Evolutionary conservation across 2,329 filamentous ascomycete species (phyloP).

Genomic region (Colletotrichum tropicicola): DNA sequence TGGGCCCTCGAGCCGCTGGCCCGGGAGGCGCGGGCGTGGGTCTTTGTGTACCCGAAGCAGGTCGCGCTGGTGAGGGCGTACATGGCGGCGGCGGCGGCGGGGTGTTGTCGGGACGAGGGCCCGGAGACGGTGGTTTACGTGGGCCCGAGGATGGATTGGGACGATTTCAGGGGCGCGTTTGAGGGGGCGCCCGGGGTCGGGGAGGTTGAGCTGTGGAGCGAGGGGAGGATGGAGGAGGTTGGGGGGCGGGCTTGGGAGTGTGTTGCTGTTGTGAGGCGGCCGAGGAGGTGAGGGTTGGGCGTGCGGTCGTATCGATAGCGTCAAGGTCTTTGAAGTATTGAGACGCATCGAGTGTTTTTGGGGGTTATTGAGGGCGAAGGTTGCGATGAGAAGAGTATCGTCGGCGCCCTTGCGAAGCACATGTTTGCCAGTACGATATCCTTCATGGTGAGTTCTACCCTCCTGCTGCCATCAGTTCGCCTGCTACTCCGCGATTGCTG

Average conservation of each 20-base stretch:
- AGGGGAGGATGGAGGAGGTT: conserved; percentile 14
- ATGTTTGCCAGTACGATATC: no score
- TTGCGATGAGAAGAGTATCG: no score
- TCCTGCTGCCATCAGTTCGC: no score
- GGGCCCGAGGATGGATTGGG: conserved; percentile 23
- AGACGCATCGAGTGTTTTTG: no score
- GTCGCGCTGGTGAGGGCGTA: conserved; percentile 39
- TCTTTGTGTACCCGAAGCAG: conserved; percentile 47
- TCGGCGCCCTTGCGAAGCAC: no score
- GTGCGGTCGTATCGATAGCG: no score
- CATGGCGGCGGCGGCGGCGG: conserved; percentile 20
- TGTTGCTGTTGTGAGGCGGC: conserved; percentile 2
- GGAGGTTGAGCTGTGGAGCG: conserved; percentile 4
- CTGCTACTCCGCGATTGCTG: no score
- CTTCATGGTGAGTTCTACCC: no score
- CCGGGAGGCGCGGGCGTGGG: conserved; percentile 33
- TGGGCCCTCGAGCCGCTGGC: conserved; percentile 40
- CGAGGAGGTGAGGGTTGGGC: not conserved
- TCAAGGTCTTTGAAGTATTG: no score
- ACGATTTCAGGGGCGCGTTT: not conserved
- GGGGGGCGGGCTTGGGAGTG: conserved; percentile 18
- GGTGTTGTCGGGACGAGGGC: not conserved
- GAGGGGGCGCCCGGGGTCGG: not conserved
- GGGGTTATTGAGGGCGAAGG: no score
- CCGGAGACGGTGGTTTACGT: conserved; percentile 8